phyloP scores from a whole-genome alignment of 176 grass and related monocot species.

The Musa troglodytarum region DNA sequence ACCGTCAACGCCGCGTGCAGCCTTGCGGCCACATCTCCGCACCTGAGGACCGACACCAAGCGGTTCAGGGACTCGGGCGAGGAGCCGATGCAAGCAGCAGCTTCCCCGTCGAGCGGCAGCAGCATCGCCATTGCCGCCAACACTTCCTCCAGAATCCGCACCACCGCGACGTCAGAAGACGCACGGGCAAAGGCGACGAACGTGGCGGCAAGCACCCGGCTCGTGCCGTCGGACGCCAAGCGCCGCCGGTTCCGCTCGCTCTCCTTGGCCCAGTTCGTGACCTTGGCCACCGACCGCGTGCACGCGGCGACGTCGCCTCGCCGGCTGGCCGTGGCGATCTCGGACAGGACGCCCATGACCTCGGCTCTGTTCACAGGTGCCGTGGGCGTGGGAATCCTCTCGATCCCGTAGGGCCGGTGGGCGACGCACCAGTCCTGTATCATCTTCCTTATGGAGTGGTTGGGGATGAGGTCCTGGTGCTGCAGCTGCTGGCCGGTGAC shows the following conservation, averaged over 20 bases:
- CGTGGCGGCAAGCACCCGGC: slow-evolving; percentile 18
- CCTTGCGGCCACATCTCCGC: slow-evolving; percentile 19
- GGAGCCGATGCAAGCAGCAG: slow-evolving; percentile 28
- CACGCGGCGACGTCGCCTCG: slow-evolving; percentile 17
- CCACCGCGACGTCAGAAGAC: background rate
- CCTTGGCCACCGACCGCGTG: slow-evolving; percentile 19
- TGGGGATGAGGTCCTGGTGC: slow-evolving; percentile 50
- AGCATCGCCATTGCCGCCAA: slow-evolving; percentile 40
- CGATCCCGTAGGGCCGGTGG: slow-evolving; percentile 40
- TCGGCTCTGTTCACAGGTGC: slow-evolving; percentile 40
- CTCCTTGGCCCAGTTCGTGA: slow-evolving; percentile 45
- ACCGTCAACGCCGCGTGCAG: slow-evolving; percentile 38
- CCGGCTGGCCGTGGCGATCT: slow-evolving; percentile 6
- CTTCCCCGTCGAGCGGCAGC: slow-evolving; percentile 48
- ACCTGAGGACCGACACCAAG: slow-evolving; percentile 25
- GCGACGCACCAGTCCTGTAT: slow-evolving; percentile 91
- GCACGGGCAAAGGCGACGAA: slow-evolving; percentile 28
- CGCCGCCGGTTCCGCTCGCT: slow-evolving; percentile 57
- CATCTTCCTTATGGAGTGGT: slow-evolving; percentile 50
- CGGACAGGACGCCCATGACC: slow-evolving; percentile 32
- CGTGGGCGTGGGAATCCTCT: slow-evolving; percentile 70
- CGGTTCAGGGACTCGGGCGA: slow-evolving; percentile 21
- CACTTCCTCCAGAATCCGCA: slow-evolving; percentile 27
- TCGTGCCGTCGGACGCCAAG: slow-evolving; percentile 23
- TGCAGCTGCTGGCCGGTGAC: slow-evolving; percentile 34